Evolutionary conservation across 1,284 basidiomycete genomes (phyloP), one percentile per base, ranked within the genome.

Genomic region (Dichomitus squalens): DNA sequence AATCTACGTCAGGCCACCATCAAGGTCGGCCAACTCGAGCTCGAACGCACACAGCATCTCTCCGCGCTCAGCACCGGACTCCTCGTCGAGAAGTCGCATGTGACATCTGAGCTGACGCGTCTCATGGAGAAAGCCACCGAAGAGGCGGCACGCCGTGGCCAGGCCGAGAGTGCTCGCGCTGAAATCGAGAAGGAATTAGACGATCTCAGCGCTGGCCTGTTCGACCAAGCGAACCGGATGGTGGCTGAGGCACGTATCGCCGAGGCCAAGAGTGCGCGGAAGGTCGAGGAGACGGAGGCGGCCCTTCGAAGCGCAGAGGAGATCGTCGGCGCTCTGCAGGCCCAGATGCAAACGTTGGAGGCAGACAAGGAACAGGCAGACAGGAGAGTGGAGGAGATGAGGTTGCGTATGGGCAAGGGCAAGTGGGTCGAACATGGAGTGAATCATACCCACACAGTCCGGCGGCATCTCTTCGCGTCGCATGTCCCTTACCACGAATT

Each of bases 61-160:
- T 83, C 88, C 3, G 88, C 91, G 8, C 77, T 95, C 55, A 89
- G 92, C 70, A 92, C 93, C 0, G 96, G 96, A 7, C 75, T 98
- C 31, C 79, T 98, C 41, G 96, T 99, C 23, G 96, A 99, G 75
- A 89, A 94, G 71, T 79, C 85, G 29, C 90, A 96, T 72, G 95
- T 99, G 58, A 94, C 92, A 18, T 75, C 86, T 7, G 97, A 99
- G 76, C 89, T 99, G 68, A 96, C 89, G 66, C 85, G 94, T 29
- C 80, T 99, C 63, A 98, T 98, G 86, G 93, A 96, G 65, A 90
- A 89, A 51, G 89, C 96, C 20, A 93, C 95, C 12, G 95, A 97
- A 68, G 96, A 98, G 75, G 95, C 96, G 20, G 87, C 93, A 3
- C 86, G 90, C 64, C 83, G 95, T 18, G 95, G 95, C 16, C 89